phyloP scores from a whole-genome alignment of 139 green algal genomes.

The Auxenochlorella pyrenoidosa region DNA sequence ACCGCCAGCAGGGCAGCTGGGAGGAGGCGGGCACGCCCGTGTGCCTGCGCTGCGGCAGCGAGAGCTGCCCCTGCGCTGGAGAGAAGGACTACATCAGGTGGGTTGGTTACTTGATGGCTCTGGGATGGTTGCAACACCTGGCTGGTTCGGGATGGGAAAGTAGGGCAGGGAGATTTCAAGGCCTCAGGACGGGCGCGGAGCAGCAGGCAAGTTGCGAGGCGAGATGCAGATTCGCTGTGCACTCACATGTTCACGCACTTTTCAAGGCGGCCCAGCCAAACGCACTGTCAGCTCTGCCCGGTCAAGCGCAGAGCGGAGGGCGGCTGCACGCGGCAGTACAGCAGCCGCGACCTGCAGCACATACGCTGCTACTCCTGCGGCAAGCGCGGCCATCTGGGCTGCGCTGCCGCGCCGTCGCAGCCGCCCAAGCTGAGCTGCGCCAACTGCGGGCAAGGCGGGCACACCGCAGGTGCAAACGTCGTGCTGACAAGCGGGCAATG shows the following conservation, averaged over 20 bases:
- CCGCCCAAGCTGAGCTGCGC: slow-evolving; percentile 51
- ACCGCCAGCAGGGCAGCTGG: slow-evolving; percentile 7
- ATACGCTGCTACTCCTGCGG: slow-evolving; percentile 77
- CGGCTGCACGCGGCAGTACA: slow-evolving; percentile 67
- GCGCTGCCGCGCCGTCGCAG: slow-evolving; percentile 45
- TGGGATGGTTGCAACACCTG: neutral
- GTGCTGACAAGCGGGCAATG: neutral
- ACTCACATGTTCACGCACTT: too few species aligned
- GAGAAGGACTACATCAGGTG: slow-evolving; percentile 71
- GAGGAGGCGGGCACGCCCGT: neutral
- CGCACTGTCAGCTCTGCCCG: too few species aligned
- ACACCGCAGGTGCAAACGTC: slow-evolving; percentile 52
- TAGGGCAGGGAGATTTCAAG: too few species aligned
- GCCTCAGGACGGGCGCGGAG: too few species aligned
- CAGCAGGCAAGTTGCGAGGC: too few species aligned
- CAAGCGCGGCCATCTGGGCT: slow-evolving; percentile 70
- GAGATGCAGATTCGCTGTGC: too few species aligned
- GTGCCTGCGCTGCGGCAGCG: slow-evolving; percentile 74
- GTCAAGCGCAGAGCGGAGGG: slow-evolving; percentile 28
- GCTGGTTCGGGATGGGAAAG: too few species aligned
- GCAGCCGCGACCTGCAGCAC: slow-evolving; percentile 58
- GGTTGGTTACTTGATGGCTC: neutral
- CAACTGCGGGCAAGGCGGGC: slow-evolving; percentile 68
- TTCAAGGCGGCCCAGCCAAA: too few species aligned
- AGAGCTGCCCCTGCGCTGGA: slow-evolving; percentile 57